Evolutionary conservation across 768 basidiomycete genomes (phyloP), one percentile per base, ranked within the genome.

Genomic region (Tylopilus subfusipes): DNA sequence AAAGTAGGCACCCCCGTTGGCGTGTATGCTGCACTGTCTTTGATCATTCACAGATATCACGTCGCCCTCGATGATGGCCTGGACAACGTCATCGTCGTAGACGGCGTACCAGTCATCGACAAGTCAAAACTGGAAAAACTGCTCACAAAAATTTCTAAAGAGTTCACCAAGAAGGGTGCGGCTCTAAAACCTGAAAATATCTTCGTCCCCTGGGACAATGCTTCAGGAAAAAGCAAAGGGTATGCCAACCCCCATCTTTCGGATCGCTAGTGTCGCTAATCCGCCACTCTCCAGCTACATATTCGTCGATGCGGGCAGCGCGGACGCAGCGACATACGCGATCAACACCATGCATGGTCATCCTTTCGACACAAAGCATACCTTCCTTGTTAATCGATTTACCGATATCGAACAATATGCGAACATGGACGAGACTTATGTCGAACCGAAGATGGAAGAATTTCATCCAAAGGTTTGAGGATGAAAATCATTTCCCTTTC

Each of bases 71-170:
- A 92, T 62, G 86, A 93, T 60, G 82, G 90, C 38, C 82, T 98
- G 65, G 97, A 98, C 76, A 91, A 90, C 67, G 83, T 92, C 53
- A 73, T 99, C 50, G 88, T 98, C 49, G 84, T 98, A 54, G 97
- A 98, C 70, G 93, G 93, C 47, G 80, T 95, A 21, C 97, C 95
- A 11, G 70, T 92, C 55, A 91, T 98, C 69, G 93, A 97, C 67
- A 85, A 83, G 63, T 81, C 83, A 49, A 94, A 93, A 73, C 79
- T 85, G 34, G 90, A 92, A 45, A 90, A 81, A 72, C 81, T 99
- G 18, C 66, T 97, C 19, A 73, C 84, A 33, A 91, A 89, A 68
- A 79, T 98, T 30, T 75, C 83, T 52, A 93, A 93, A 68, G 86
- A 91, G 60, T 96, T 98, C 68, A 77, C 79, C 13, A 85, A 84